Conservation (phyloP, 2,329 filamentous ascomycete genomes). For the Aspergillus fischeri region DNA sequence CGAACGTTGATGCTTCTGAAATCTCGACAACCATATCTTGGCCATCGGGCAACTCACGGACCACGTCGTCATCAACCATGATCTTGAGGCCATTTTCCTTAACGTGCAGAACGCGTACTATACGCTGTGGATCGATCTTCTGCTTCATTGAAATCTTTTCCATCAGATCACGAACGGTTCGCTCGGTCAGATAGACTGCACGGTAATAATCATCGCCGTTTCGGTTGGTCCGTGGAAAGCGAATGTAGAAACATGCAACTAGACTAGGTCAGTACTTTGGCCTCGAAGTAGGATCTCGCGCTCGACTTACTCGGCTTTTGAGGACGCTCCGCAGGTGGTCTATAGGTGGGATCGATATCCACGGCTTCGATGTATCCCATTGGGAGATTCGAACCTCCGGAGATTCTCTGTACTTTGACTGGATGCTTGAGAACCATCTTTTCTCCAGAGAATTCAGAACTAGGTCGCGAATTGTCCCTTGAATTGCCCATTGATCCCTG, state of each 20-base stretch:
- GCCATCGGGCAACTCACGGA: constrained; percentile 78
- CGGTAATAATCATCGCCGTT: constrained; percentile 63
- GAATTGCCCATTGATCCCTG: constrained; percentile 20
- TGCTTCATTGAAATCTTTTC: constrained; percentile 72
- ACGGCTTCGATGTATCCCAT: constrained; percentile 86
- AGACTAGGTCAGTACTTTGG: constrained; percentile 30
- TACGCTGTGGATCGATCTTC: constrained; percentile 67
- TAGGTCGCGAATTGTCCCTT: constrained; percentile 20
- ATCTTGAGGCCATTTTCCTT: constrained; percentile 74
- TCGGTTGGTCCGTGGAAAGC: constrained; percentile 51
- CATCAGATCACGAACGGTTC: constrained; percentile 71
- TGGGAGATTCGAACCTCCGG: constrained; percentile 39
- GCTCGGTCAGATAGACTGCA: constrained; percentile 78
- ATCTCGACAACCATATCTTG: constrained; percentile 79
- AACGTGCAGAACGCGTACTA: constrained; percentile 68
- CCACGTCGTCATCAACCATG: constrained; percentile 84
- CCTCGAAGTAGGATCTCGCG: not conserved
- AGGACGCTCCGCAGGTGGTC: constrained; percentile 67
- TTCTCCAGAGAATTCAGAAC: constrained; percentile 18
- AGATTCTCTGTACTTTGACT: constrained; percentile 28
- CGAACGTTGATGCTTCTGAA: constrained; percentile 54
- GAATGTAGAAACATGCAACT: constrained; percentile 85
- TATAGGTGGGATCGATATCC: constrained; percentile 82
- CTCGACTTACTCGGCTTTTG: constrained; percentile 59
- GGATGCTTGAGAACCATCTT: constrained; percentile 22